Conservation (phyloP, 225 moss, liverwort and hornwort genomes). For the Anthoceros angustus region DNA sequence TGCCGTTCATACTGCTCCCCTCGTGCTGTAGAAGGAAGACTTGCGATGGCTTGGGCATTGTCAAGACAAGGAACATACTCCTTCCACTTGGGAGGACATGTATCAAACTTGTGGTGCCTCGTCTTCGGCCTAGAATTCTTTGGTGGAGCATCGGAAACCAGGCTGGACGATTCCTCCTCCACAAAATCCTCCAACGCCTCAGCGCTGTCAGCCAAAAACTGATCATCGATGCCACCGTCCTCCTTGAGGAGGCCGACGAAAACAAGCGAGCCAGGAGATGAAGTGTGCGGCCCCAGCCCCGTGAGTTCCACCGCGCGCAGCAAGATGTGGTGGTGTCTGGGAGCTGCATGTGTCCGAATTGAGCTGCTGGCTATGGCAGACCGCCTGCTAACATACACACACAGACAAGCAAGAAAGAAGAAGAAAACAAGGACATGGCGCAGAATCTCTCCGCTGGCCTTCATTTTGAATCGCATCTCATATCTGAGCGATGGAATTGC, state of each 20-base stretch:
- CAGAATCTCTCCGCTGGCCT: too few relatives aligned
- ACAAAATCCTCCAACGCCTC: neutral
- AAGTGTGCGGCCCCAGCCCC: neutral
- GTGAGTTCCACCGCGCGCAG: too few relatives aligned
- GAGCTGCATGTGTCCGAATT: too few relatives aligned
- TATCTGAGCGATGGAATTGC: too few relatives aligned
- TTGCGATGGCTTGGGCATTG: slow-evolving; percentile 21
- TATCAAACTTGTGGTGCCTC: neutral
- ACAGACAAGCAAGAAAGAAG: too few relatives aligned
- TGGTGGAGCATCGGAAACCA: neutral
- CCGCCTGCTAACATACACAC: too few relatives aligned
- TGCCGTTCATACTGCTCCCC: slow-evolving; percentile 52
- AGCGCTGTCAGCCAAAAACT: neutral
- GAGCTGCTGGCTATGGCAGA: too few relatives aligned
- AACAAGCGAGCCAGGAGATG: neutral
- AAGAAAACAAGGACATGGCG: too few relatives aligned
- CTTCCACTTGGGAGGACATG: slow-evolving; percentile 10
- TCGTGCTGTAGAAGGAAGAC: slow-evolving; percentile 18
- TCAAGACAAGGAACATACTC: slow-evolving; percentile 67
- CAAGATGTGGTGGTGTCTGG: too few relatives aligned
- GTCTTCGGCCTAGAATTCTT: neutral
- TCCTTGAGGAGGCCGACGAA: neutral
- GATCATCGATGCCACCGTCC: neutral
- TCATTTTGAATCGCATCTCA: too few relatives aligned
- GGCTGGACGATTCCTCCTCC: neutral